Evolutionary conservation across 306 rosid genomes (phyloP).

Genomic region (Pterocarpus macrocarpus): DNA sequence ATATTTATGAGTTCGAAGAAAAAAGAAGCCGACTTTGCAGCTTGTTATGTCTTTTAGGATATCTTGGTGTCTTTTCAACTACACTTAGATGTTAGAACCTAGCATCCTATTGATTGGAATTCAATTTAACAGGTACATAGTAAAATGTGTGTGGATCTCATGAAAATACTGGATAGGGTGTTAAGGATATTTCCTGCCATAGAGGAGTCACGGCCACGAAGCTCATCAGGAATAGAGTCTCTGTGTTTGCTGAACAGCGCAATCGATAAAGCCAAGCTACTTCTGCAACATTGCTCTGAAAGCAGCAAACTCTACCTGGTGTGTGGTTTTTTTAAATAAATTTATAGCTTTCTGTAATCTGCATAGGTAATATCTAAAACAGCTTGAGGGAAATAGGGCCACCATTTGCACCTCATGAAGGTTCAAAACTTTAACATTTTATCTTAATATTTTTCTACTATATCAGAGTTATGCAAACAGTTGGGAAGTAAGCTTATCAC

Average conservation of each 20-base stretch:
- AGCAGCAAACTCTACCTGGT: constrained; percentile 97
- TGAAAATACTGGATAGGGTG: constrained; percentile 64
- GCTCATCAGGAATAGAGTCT: constrained; percentile 76
- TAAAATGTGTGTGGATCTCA: constrained; percentile 68
- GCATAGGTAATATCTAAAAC: neutral
- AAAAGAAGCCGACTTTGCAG: neutral
- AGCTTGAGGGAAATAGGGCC: constrained; percentile 15
- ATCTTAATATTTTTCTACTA: neutral
- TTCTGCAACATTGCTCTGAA: constrained; percentile 80
- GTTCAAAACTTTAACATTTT: neutral
- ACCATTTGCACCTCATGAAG: constrained; percentile 5
- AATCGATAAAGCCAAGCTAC: constrained; percentile 65
- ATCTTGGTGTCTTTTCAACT: neutral
- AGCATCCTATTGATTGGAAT: constrained; percentile 28
- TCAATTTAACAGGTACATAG: constrained; percentile 74
- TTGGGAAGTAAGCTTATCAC: constrained; percentile 4
- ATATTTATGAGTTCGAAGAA: neutral
- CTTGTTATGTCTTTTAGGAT: constrained; percentile 8
- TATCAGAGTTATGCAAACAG: neutral
- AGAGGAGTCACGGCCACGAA: constrained; percentile 86
- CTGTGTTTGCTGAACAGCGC: constrained; percentile 66
- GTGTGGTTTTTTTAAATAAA: constrained; percentile 25
- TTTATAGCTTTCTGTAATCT: constrained; percentile 24
- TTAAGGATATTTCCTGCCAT: constrained; percentile 71
- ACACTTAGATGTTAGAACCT: constrained; percentile 20